These are phyloP conservation scores for Rhizopus arrhizus DNA, from an alignment of 371 early-diverging fungal genomes.

Conservation along the genomic window DNA sequence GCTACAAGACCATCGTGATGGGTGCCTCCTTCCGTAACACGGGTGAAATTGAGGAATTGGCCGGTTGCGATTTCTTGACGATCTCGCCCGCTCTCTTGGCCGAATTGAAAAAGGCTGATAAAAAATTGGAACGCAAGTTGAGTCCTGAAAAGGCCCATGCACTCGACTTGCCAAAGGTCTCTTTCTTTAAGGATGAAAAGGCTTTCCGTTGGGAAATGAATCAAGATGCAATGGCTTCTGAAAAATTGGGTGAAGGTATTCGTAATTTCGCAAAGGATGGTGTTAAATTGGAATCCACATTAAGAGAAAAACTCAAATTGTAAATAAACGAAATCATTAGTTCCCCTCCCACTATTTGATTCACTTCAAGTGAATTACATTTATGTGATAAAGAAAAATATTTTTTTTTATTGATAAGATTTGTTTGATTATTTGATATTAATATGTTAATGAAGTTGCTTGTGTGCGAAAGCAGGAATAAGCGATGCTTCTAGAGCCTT, in stretches of 20 bases:
- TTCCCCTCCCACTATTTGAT: too few relatives aligned
- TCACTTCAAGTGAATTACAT: too few relatives aligned
- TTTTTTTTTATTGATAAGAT: too few relatives aligned
- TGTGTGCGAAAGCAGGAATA: too few relatives aligned
- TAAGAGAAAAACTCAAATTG: constrained; percentile 60
- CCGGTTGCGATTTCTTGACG: constrained; percentile 96
- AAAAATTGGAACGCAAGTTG: constrained; percentile 72
- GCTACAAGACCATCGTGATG: constrained; percentile 98
- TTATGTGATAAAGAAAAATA: too few relatives aligned
- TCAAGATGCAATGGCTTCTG: constrained; percentile 97
- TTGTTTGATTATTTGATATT: too few relatives aligned
- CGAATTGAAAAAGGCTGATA: constrained; percentile 69
- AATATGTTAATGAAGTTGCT: too few relatives aligned
- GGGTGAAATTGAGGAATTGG: constrained; percentile 94
- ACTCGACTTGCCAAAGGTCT: constrained; percentile 57
- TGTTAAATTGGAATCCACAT: constrained; percentile 75
- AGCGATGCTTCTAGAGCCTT: too few relatives aligned
- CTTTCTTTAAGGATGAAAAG: constrained; percentile 75
- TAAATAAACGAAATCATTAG: constrained; percentile 11
- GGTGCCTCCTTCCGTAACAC: constrained; percentile 98
- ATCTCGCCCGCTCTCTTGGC: constrained; percentile 89
- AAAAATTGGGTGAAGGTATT: constrained; percentile 95
- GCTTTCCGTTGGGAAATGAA: constrained; percentile 95
- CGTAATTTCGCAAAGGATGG: constrained; percentile 95
- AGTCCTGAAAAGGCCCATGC: constrained; percentile 55